A percentile compares a stretch with the other conserved stretches of the same genome.
phyloP scores from a whole-genome alignment of 2,329 filamentous ascomycete genomes.

The Monosporascus sp. region DNA sequence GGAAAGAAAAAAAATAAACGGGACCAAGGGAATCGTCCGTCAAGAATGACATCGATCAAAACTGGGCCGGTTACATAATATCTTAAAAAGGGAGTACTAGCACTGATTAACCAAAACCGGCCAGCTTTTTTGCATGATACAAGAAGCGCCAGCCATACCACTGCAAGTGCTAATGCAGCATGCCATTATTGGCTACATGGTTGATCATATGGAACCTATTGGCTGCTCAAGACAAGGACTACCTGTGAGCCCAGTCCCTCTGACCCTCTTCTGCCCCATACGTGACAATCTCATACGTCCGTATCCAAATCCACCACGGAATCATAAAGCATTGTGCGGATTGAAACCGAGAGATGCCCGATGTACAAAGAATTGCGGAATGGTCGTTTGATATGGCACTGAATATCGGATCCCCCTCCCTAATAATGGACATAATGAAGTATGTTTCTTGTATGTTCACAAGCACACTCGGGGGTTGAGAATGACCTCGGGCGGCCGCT shows the following conservation, averaged over 20 bases:
- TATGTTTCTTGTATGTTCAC: no score
- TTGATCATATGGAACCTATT: neutral
- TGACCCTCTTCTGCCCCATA: neutral
- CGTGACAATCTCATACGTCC: neutral
- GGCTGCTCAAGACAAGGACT: neutral
- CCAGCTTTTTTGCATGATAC: neutral
- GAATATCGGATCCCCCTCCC: no score
- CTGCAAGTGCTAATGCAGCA: slow-evolving; percentile 1
- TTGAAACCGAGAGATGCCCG: no score
- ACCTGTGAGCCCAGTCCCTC: neutral
- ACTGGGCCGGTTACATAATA: neutral
- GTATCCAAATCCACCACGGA: neutral
- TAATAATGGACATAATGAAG: no score
- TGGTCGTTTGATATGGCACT: no score
- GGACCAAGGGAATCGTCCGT: neutral
- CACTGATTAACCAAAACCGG: neutral
- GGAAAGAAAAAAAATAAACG: no score
- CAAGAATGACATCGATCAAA: neutral
- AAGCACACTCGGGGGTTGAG: no score
- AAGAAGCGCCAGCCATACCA: neutral
- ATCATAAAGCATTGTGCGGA: neutral
- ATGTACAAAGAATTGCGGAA: no score
- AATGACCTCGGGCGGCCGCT: no score
- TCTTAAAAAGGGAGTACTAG: neutral
- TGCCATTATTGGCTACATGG: neutral